Percentiles rank a stretch among this genome's conserved stretches.
Conservation (phyloP, 2,329 filamentous ascomycete genomes). For the Ascochyta pisi region DNA sequence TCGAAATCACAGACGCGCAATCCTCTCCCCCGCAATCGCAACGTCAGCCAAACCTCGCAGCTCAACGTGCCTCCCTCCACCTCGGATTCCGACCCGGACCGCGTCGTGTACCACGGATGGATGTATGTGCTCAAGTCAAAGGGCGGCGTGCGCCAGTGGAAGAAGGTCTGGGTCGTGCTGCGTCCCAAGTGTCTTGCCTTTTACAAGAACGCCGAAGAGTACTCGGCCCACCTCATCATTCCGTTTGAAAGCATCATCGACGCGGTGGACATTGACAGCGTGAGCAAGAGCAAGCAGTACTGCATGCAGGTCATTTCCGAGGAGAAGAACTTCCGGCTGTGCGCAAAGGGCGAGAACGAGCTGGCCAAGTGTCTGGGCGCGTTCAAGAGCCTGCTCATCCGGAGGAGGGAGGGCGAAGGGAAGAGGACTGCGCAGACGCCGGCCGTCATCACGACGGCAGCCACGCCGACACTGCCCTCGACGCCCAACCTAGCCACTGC, state of each 20-base stretch:
- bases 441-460: conserved; percentile 5
- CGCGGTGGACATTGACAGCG: conserved; percentile 88
- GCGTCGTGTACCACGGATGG: conserved; percentile 93
- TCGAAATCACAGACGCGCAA: conserved; percentile 21
- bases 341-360: conserved; percentile 76
- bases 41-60: conserved; percentile 69
- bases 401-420: conserved; percentile 63
- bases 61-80: conserved; percentile 40
- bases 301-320: conserved; percentile 95
- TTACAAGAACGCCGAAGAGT: conserved; percentile 93
- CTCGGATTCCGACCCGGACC: conserved; percentile 68
- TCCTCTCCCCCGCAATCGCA: conserved; percentile 51
- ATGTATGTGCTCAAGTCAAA: conserved; percentile 84
- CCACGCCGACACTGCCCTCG: conserved; percentile 10
- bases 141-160: conserved; percentile 88
- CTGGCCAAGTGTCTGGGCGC: conserved; percentile 86
- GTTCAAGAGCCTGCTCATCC: conserved; percentile 83
- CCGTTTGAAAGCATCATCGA: conserved; percentile 81
- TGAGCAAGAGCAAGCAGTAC: conserved; percentile 81
- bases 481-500: not conserved
- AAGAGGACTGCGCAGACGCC: conserved; percentile 2
- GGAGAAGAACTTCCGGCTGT: conserved; percentile 68
- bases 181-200: conserved; percentile 83
- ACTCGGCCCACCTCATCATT: conserved; percentile 82
- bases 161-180: conserved; percentile 90